These are phyloP conservation scores for Claviceps digitariae DNA, from an alignment of 2,329 filamentous ascomycete genomes.

Conservation along the genomic window DNA sequence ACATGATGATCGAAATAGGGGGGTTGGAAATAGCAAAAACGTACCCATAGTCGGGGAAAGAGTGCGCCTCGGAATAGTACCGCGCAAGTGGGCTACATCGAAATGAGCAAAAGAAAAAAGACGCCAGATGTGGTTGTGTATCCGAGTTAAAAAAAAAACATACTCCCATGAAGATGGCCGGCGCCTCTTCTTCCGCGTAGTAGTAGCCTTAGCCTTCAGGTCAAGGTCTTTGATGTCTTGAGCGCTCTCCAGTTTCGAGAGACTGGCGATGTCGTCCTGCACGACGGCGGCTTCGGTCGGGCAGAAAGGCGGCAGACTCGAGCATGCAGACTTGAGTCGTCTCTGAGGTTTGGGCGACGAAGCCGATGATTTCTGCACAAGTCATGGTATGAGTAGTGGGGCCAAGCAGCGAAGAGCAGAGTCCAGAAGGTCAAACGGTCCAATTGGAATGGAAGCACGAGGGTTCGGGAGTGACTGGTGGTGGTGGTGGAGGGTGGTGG, in stretches of 20 bases:
- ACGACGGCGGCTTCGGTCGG: not conserved
- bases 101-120: not conserved
- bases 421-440: not conserved
- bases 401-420: not conserved
- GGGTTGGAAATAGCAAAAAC: not conserved
- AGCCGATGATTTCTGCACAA: constrained; percentile 7
- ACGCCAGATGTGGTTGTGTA: not conserved
- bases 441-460: not conserved
- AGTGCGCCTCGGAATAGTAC: constrained; percentile 23
- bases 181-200: constrained; percentile 7
- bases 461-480: not conserved
- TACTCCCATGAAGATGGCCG: constrained; percentile 18
- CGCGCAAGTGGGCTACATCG: constrained; percentile 17
- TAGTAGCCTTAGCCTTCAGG: constrained; percentile 1
- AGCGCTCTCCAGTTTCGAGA: constrained; percentile 16
- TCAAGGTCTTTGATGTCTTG: constrained; percentile 4
- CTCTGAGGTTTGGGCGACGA: constrained; percentile 1
- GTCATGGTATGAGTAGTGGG: constrained; percentile 5
- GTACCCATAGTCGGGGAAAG: constrained; percentile 30
- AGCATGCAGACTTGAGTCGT: not conserved
- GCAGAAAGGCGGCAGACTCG: not conserved
- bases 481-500: not conserved
- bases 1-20: not conserved
- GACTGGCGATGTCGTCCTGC: constrained; percentile 1
- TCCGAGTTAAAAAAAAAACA: constrained; percentile 5